phyloP scores from a whole-genome alignment of 768 basidiomycete species.

The Amanita phalloides region DNA sequence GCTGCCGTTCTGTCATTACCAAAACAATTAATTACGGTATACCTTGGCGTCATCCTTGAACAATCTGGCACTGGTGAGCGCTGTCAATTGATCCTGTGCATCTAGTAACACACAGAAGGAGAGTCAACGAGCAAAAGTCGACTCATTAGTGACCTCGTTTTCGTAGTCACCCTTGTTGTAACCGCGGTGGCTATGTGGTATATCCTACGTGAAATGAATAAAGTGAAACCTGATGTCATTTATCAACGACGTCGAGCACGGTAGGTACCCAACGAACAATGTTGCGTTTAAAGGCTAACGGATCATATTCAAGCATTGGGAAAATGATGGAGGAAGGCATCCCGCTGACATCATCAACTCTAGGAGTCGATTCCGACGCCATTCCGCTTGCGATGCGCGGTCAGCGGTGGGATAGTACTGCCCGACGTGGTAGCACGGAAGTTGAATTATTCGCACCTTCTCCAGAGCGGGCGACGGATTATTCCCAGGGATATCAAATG shows the following conservation, averaged over 20 bases:
- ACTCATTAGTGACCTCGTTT: slow-evolving; percentile 59
- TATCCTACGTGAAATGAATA: slow-evolving; percentile 62
- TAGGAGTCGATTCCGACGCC: slow-evolving; percentile 2
- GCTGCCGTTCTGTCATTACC: slow-evolving; percentile 80
- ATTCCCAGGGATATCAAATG: slow-evolving; percentile 2
- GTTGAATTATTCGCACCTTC: slow-evolving; percentile 1
- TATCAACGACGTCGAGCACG: slow-evolving; percentile 62
- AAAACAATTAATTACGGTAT: slow-evolving; percentile 88
- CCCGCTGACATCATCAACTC: not conserved
- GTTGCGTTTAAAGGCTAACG: not conserved
- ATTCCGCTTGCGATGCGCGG: not conserved
- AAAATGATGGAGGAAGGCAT: not conserved
- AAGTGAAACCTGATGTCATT: slow-evolving; percentile 56
- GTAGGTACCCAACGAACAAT: slow-evolving; percentile 17
- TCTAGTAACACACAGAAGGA: slow-evolving; percentile 13
- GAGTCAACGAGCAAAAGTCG: slow-evolving; percentile 35
- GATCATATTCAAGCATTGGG: not conserved
- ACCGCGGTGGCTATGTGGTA: slow-evolving; percentile 80
- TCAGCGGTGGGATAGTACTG: slow-evolving; percentile 1
- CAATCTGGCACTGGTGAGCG: slow-evolving; percentile 28
- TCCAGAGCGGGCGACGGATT: not conserved
- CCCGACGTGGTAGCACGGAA: not conserved
- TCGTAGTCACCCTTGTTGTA: slow-evolving; percentile 58
- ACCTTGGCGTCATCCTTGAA: slow-evolving; percentile 76
- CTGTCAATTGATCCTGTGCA: not conserved